Evolutionary conservation across 345 rosid species (phyloP), one percentile per base, ranked within the genome.

Genomic region (Salix arbutifolia): DNA sequence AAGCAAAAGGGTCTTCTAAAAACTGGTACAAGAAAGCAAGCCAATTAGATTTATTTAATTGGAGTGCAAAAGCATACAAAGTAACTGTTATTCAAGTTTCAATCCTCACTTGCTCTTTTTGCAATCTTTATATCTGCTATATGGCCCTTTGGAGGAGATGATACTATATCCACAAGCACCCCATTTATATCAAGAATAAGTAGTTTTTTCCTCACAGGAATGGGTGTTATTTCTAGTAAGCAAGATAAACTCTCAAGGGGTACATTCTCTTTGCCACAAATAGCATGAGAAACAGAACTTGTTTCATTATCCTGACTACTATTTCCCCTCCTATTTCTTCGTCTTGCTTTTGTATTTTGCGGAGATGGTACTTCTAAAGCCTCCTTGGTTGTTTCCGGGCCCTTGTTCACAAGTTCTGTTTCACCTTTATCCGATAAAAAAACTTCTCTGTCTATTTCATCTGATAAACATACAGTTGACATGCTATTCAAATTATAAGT

Each of bases 171-270:
- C 16, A 87, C 94, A 65, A 96, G 94, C 74, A 93, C 80, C 58
- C 99, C 99, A 80, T 96, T 96, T 83, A 96, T 79, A 83, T 96
- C 97, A 82, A 95, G 94, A 79, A 95, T 87, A 31, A 91, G 88
- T 78, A 93, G 96, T 31, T 89, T 91, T 44, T 83, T 90, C 77
- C 75, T 85, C 35, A 69, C 60, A 2, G 14, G 70, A 31, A 31
- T 5, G 35, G 70, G 73, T 17, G 56, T 30, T 69, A 53, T 69
- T 31, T 31, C n/a, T 17, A 62, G 33, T 25, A 58, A 73, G 33
- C 69, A 13, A 25, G 13, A 4, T 17, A 62, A 31, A 64, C 70
- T 56, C 46, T 73, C 77, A 11, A 70, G 8, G 5, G 30, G 37
- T 23, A 38, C 70, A 44, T 68, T 77, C 48, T 16, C 46, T 25